Conservation (phyloP, 2,329 filamentous ascomycete genomes). For the Coleophoma cylindrospora region DNA sequence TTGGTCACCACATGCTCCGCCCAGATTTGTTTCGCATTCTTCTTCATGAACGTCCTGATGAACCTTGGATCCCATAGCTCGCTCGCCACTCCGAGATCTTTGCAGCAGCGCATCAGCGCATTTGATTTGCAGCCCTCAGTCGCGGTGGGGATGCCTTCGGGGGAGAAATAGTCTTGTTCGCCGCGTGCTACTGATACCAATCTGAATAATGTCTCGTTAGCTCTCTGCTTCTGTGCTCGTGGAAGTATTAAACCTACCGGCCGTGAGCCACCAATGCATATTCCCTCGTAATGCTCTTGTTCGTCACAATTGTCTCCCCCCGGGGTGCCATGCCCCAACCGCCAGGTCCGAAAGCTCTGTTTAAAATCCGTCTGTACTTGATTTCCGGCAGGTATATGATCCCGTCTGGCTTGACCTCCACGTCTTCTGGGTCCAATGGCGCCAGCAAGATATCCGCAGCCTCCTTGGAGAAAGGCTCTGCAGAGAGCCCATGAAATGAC, state of each 20-base stretch:
- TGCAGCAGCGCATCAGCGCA: constrained; percentile 96
- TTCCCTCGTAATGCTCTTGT: constrained; percentile 69
- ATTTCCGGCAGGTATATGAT: constrained; percentile 97
- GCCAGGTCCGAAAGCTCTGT: constrained; percentile 87
- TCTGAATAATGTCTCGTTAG: constrained; percentile 38
- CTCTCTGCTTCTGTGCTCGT: neutral
- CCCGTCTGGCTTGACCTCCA: constrained; percentile 97
- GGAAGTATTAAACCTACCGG: constrained; percentile 48
- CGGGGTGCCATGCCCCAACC: constrained; percentile 92
- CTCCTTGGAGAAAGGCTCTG: constrained; percentile 59
- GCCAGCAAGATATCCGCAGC: constrained; percentile 55
- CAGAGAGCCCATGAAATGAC: constrained; percentile 65
- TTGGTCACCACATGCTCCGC: constrained; percentile 84
- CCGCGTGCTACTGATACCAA: constrained; percentile 89
- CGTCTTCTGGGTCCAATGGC: constrained; percentile 65
- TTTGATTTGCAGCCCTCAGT: constrained; percentile 98
- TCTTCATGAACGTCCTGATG: constrained; percentile 75
- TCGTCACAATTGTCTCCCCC: constrained; percentile 62
- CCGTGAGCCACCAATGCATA: constrained; percentile 88
- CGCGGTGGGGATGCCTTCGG: constrained; percentile 87
- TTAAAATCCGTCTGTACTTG: constrained; percentile 90
- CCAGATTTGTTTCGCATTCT: constrained; percentile 74
- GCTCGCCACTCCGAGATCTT: constrained; percentile 89
- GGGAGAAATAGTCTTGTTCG: constrained; percentile 88
- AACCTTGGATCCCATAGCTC: constrained; percentile 96